A percentile compares a stretch with the other conserved stretches of the same genome.
Conservation (phyloP, 2,329 filamentous ascomycete species). For the Lojkania enalia region DNA sequence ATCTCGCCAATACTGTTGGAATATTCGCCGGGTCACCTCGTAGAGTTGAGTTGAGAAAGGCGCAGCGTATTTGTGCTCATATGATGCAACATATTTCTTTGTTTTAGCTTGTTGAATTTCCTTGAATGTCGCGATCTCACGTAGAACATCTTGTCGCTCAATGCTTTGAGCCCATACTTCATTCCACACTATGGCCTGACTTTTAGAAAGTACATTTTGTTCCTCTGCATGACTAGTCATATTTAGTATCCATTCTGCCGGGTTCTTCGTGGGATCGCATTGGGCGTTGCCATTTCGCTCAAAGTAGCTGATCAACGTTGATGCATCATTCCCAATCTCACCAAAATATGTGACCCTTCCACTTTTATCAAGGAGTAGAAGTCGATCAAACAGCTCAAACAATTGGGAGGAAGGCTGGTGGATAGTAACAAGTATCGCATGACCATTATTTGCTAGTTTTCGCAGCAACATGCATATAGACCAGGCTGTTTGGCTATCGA, state of each 20-base stretch:
- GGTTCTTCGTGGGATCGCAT: conserved; percentile 70
- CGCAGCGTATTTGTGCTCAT: conserved; percentile 1
- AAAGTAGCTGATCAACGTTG: conserved; percentile 70
- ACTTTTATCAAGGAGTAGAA: conserved; percentile 73
- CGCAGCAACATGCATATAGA: conserved; percentile 82
- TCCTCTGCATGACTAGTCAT: conserved; percentile 30
- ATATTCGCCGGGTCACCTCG: not conserved
- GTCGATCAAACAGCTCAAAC: conserved; percentile 81
- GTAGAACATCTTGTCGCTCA: conserved; percentile 30
- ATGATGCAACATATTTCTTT: too few relatives aligned
- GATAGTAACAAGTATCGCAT: conserved; percentile 86
- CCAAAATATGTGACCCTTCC: conserved; percentile 79
- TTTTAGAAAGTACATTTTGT: conserved; percentile 48
- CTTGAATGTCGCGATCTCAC: not conserved
- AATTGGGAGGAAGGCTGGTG: conserved; percentile 91
- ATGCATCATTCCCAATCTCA: conserved; percentile 70
- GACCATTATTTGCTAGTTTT: conserved; percentile 78
- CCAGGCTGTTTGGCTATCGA: conserved; percentile 90
- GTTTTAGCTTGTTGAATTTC: not conserved
- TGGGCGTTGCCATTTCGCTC: conserved; percentile 66
- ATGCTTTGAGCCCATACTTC: conserved; percentile 46
- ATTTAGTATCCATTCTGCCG: conserved; percentile 75
- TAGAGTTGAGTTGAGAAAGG: conserved; percentile 4
- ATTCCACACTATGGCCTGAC: conserved; percentile 49
- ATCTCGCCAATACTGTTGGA: conserved; percentile 4